Percentiles rank a stretch among this genome's conserved stretches.
Conservation (phyloP, 495 filamentous ascomycete species). For the Neurospora sp. region DNA sequence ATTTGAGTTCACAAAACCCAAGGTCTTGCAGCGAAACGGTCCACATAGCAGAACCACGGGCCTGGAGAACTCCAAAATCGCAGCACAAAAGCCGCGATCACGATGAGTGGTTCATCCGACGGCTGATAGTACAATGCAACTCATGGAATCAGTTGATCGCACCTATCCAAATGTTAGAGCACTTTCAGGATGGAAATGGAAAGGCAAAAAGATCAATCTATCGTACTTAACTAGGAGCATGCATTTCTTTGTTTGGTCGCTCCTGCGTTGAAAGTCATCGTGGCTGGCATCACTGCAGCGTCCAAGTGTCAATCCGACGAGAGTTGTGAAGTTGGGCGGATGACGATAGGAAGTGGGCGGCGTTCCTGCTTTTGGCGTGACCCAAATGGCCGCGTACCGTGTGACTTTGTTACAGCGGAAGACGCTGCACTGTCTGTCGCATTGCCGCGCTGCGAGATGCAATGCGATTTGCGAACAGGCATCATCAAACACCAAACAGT, state of each 20-base stretch:
- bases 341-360: not conserved
- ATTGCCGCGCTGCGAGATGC: not conserved
- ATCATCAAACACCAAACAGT: not conserved
- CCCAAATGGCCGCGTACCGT: not conserved
- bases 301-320: not conserved
- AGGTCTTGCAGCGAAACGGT: conserved; percentile 9
- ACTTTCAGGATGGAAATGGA: not conserved
- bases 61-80: conserved; percentile 5
- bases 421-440: not conserved
- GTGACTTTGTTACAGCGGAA: not conserved
- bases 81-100: conserved; percentile 3
- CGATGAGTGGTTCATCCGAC: not conserved
- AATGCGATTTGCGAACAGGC: not conserved
- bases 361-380: not conserved
- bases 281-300: not conserved
- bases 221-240: not conserved
- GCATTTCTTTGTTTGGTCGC: not conserved
- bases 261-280: not conserved
- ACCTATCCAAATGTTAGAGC: not conserved
- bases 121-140: not conserved
- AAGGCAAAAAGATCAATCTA: not conserved
- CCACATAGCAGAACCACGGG: conserved; percentile 13
- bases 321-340: not conserved
- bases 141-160: not conserved
- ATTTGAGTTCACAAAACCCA: conserved; percentile 8